Conservation (phyloP, 2,329 filamentous ascomycete species). For the Septoria petroselini region DNA sequence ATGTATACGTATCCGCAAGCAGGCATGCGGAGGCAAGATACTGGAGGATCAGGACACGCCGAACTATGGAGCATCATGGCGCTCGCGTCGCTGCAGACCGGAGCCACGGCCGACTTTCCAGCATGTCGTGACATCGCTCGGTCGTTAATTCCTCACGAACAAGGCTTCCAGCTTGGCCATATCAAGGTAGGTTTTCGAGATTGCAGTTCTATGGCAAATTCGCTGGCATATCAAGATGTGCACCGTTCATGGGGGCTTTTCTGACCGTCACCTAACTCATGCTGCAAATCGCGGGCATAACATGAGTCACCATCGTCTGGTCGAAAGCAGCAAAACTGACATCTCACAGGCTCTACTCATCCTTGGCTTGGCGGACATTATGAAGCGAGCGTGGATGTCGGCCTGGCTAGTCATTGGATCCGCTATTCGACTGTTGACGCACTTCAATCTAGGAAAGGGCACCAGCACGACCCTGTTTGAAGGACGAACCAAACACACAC, state of each 20-base stretch:
- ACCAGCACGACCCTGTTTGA: conserved; percentile 16
- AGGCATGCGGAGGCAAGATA: conserved; percentile 37
- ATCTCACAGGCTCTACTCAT: conserved; percentile 45
- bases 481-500: conserved; percentile 42
- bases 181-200: conserved; percentile 34
- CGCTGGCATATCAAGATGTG: no score
- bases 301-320: no score
- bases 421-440: conserved; percentile 55
- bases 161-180: conserved; percentile 40
- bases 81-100: conserved; percentile 14
- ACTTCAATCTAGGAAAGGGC: conserved; percentile 29
- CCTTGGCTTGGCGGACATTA: conserved; percentile 62
- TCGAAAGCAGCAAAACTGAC: conserved; percentile 28
- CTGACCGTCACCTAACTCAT: no score
- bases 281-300: background rate
- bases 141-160: conserved; percentile 20
- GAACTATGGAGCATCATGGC: conserved; percentile 49
- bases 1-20: conserved; percentile 55
- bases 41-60: conserved; percentile 40
- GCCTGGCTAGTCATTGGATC: conserved; percentile 65
- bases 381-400: conserved; percentile 52
- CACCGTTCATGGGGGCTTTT: no score
- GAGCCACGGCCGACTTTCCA: conserved; percentile 4
- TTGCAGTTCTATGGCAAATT: no score
- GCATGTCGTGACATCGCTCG: conserved; percentile 19